Conservation (phyloP, 331 rosid species). For the Quercus phellos region DNA sequence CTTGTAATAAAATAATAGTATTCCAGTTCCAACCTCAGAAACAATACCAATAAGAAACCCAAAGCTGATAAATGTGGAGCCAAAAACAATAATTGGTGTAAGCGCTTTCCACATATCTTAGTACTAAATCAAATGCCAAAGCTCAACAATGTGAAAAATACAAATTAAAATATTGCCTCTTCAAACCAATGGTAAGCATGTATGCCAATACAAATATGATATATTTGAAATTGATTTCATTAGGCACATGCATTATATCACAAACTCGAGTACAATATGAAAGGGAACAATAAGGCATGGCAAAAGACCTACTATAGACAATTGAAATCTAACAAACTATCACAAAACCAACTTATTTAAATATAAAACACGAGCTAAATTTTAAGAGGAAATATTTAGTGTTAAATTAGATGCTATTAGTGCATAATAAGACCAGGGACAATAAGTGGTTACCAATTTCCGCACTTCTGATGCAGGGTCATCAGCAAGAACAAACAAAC, state of each 20-base stretch:
- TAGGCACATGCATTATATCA: neutral
- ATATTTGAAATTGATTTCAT: neutral
- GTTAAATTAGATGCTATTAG: slow-evolving; percentile 9
- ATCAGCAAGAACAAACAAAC: slow-evolving; percentile 81
- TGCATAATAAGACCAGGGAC: neutral
- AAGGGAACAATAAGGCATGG: neutral
- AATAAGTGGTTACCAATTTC: slow-evolving; percentile 72
- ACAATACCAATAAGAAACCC: neutral
- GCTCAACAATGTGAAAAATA: neutral
- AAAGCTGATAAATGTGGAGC: neutral
- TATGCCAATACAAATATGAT: neutral
- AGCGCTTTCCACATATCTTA: neutral
- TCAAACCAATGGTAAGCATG: neutral
- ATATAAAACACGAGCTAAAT: slow-evolving; percentile 3
- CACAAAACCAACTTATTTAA: neutral
- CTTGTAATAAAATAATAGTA: slow-evolving; percentile 1
- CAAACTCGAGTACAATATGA: neutral
- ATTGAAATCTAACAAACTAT: neutral
- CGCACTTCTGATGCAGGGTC: slow-evolving; percentile 83
- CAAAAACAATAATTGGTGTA: neutral
- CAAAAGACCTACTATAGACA: neutral
- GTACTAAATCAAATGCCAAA: neutral
- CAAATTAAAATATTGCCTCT: neutral
- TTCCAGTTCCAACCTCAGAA: neutral
- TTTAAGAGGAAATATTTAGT: slow-evolving; percentile 3